These are phyloP conservation scores for Penicillium psychrosexuale DNA, from an alignment of 2,329 filamentous ascomycete genomes.

Conservation along the genomic window DNA sequence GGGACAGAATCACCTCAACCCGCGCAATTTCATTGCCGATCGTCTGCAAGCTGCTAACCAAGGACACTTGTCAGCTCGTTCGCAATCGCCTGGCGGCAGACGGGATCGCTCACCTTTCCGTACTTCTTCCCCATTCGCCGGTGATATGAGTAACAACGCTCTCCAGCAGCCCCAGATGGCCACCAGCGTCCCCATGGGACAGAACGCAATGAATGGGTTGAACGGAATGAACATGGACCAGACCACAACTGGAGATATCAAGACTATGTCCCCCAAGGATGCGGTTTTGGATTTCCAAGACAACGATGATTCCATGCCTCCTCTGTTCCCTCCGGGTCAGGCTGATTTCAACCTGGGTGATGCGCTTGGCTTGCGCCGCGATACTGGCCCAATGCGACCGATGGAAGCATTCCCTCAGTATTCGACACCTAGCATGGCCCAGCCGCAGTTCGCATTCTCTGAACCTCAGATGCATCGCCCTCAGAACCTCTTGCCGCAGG, in stretches of 20 bases:
- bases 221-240: constrained; percentile 27
- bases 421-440: constrained; percentile 45
- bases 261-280: constrained; percentile 94
- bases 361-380: constrained; percentile 36
- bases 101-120: constrained; percentile 80
- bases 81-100: constrained; percentile 54
- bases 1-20: constrained; percentile 43
- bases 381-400: constrained; percentile 37
- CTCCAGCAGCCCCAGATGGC: constrained; percentile 42
- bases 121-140: constrained; percentile 62
- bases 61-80: constrained; percentile 64
- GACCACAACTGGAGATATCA: constrained; percentile 48
- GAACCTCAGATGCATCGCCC: constrained; percentile 30
- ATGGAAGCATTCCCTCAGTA: constrained; percentile 46
- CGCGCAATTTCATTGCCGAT: constrained; percentile 66
- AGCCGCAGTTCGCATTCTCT: constrained; percentile 49
- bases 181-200: constrained; percentile 34
- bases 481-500: constrained; percentile 41
- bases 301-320: constrained; percentile 61
- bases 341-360: constrained; percentile 51
- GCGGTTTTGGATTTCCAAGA: constrained; percentile 83
- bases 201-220: constrained; percentile 31
- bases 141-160: constrained; percentile 41
- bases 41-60: constrained; percentile 75
- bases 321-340: constrained; percentile 67